These are phyloP conservation scores for Quercus cerris DNA, from an alignment of 306 rosid genomes.

Conservation along the genomic window DNA sequence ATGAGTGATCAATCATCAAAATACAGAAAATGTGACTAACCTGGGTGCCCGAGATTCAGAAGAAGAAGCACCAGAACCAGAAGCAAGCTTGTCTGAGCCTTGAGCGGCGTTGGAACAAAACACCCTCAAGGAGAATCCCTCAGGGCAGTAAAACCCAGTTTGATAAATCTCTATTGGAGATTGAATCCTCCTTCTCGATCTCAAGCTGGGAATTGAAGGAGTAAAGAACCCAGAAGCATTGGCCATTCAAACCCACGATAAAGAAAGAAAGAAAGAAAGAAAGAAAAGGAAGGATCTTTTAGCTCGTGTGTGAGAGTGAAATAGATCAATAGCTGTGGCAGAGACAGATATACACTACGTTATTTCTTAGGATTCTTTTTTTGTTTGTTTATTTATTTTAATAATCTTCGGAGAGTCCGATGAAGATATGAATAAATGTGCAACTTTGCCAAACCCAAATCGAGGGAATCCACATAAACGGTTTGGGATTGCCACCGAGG, in stretches of 20 bases:
- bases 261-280: constrained; percentile 1
- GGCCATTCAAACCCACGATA: constrained; percentile 52
- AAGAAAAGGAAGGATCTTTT: constrained; percentile 5
- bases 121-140: constrained; percentile 42
- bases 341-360: too few relatives aligned
- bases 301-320: constrained; percentile 17
- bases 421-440: constrained; percentile 15
- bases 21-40: constrained; percentile 29
- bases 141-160: constrained; percentile 47
- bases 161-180: constrained; percentile 44
- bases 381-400: too few relatives aligned
- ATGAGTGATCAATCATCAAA: background rate
- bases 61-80: constrained; percentile 41
- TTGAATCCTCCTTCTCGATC: constrained; percentile 34
- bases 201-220: constrained; percentile 52
- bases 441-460: constrained; percentile 55
- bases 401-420: constrained; percentile 47
- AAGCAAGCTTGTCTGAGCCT: constrained; percentile 50
- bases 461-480: constrained; percentile 50
- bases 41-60: constrained; percentile 65
- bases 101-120: constrained; percentile 45
- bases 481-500: too few relatives aligned
- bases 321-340: background rate
- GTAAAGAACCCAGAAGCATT: constrained; percentile 81
- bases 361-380: background rate